These are phyloP conservation scores for Xylaria sp. DNA, from an alignment of 2,329 filamentous ascomycete species.

Conservation along the genomic window DNA sequence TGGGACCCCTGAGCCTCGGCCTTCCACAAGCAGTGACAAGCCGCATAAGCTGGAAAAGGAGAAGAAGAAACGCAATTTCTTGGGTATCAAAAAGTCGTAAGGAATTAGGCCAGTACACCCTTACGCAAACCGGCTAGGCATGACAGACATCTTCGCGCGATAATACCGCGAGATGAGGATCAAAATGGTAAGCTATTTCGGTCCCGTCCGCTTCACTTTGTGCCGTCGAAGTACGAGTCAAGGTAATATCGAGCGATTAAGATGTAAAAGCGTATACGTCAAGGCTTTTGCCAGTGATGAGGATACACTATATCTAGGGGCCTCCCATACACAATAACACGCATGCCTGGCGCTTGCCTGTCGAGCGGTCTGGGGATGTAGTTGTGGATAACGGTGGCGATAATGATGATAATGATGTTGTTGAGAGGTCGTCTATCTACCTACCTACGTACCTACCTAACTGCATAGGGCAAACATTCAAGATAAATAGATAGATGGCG, in stretches of 20 bases:
- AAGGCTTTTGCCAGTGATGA: not conserved
- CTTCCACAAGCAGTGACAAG: constrained; percentile 50
- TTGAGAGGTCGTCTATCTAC: not conserved
- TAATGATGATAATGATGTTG: constrained; percentile 20
- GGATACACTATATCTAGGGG: not conserved
- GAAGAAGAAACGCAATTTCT: constrained; percentile 70
- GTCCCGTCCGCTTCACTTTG: not conserved
- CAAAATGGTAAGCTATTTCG: constrained; percentile 16
- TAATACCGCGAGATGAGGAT: not conserved
- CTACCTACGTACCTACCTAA: constrained; percentile 1
- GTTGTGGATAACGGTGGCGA: constrained; percentile 12
- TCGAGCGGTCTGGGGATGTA: not conserved
- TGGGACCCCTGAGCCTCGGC: constrained; percentile 39
- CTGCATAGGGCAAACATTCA: not conserved
- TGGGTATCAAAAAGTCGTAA: constrained; percentile 66
- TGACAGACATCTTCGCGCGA: not conserved
- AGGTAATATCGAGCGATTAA: not conserved
- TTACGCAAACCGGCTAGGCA: not conserved
- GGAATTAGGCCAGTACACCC: not conserved
- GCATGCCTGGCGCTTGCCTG: constrained; percentile 25
- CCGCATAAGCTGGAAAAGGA: constrained; percentile 64
- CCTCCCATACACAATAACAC: not conserved
- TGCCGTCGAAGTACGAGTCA: not conserved
- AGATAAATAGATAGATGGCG: constrained; percentile 14
- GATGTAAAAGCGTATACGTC: not conserved